A percentile compares a stretch with the other conserved stretches of the same genome.
Conservation (phyloP, 192 early-diverging fungal species). For the Coemansia javaensis region DNA sequence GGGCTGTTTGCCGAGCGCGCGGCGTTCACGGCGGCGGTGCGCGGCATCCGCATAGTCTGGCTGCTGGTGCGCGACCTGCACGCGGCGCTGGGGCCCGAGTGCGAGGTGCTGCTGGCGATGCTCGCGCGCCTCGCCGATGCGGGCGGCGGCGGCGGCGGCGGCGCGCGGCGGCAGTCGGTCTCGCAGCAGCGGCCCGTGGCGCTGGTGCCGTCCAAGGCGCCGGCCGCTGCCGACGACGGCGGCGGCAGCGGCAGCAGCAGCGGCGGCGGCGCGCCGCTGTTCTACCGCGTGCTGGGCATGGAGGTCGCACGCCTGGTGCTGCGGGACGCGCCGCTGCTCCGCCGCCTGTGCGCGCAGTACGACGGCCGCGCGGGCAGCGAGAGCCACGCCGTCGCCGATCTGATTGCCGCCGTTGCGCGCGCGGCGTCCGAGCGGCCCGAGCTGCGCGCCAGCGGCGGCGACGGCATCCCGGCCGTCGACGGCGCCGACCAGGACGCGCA, state of each 20-base stretch:
- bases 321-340: constrained; percentile 56
- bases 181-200: neutral
- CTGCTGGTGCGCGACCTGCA: constrained; percentile 66
- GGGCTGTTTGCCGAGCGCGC: constrained; percentile 83
- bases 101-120: constrained; percentile 92
- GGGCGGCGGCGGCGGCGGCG: constrained; percentile 42
- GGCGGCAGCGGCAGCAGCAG: too few relatives aligned
- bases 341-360: constrained; percentile 68
- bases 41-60: constrained; percentile 74
- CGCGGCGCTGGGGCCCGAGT: constrained; percentile 59
- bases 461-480: neutral
- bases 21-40: constrained; percentile 78
- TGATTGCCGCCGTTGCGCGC: constrained; percentile 68
- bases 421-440: constrained; percentile 72
- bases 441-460: constrained; percentile 9
- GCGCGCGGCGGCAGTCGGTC: constrained; percentile 5
- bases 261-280: constrained; percentile 11
- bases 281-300: constrained; percentile 42
- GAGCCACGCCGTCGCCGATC: constrained; percentile 75
- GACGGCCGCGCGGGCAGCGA: constrained; percentile 61
- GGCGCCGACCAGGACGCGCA: constrained; percentile 4
- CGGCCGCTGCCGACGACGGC: too few relatives aligned
- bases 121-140: constrained; percentile 77
- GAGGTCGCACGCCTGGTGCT: constrained; percentile 56
- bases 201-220: constrained; percentile 3